Conservation (phyloP, 345 rosid species). For the Dimocarpus longan region DNA sequence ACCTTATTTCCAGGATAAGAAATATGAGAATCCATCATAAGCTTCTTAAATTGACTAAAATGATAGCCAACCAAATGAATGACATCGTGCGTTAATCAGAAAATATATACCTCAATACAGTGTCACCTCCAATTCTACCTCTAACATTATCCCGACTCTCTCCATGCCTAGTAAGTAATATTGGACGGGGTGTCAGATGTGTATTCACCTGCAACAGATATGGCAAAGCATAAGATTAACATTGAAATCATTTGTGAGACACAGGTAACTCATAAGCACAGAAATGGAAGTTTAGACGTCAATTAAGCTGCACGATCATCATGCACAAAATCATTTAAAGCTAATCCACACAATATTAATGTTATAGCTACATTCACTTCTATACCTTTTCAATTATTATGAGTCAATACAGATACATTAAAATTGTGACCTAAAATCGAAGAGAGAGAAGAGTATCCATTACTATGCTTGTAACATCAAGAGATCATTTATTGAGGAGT, state of each 20-base stretch:
- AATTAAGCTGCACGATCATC: neutral
- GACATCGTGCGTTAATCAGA: neutral
- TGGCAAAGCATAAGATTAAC: conserved; percentile 7
- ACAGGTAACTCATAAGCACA: neutral
- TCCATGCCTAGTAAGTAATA: conserved; percentile 97
- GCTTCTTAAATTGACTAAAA: neutral
- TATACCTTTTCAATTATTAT: neutral
- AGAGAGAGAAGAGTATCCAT: neutral
- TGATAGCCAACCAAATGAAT: neutral
- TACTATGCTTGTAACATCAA: neutral
- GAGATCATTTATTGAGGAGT: neutral
- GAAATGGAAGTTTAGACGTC: neutral
- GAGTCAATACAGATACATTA: neutral
- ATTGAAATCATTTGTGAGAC: conserved; percentile 1
- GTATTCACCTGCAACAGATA: conserved; percentile 77
- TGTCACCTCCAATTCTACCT: conserved; percentile 97
- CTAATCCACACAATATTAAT: neutral
- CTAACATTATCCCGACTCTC: conserved; percentile 96
- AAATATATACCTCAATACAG: conserved; percentile 64
- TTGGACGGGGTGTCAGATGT: conserved; percentile 98
- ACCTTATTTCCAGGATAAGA: conserved; percentile 1
- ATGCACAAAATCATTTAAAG: neutral
- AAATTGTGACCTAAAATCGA: neutral
- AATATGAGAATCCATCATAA: neutral
- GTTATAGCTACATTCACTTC: too few relatives aligned